phyloP scores from a whole-genome alignment of 2,329 filamentous ascomycete species.

The Phyllosticta ampelicida region DNA sequence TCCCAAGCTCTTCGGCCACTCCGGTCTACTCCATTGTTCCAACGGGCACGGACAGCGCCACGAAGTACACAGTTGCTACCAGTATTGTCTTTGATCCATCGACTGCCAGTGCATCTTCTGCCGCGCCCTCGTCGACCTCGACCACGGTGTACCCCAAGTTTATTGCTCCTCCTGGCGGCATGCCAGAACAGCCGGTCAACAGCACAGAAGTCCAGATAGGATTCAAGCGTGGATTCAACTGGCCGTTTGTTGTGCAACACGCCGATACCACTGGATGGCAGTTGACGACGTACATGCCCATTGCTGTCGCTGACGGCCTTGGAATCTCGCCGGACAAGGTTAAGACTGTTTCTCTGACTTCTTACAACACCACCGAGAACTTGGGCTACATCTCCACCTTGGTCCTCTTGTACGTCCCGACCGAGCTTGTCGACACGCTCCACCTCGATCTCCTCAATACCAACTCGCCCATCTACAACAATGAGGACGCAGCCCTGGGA shows the following conservation, averaged over 20 bases:
- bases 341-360: constrained; percentile 59
- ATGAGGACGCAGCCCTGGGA: constrained; percentile 35
- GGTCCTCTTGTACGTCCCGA: constrained; percentile 43
- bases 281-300: constrained; percentile 69
- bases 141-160: constrained; percentile 35
- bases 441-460: constrained; percentile 59
- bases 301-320: constrained; percentile 58
- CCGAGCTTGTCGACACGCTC: constrained; percentile 43
- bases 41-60: constrained; percentile 37
- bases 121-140: constrained; percentile 19
- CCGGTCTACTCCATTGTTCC: constrained; percentile 32
- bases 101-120: constrained; percentile 33
- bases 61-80: constrained; percentile 43
- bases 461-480: constrained; percentile 63
- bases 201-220: constrained; percentile 70
- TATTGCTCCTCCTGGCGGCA: constrained; percentile 58
- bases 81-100: constrained; percentile 50
- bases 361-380: constrained; percentile 58
- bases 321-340: constrained; percentile 40
- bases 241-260: constrained; percentile 65
- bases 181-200: constrained; percentile 48
- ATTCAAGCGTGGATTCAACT: constrained; percentile 73
- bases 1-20: constrained; percentile 18
- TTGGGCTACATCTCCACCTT: constrained; percentile 75
- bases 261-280: constrained; percentile 61